A percentile compares a stretch with the other conserved stretches of the same genome.
Evolutionary conservation across 2,329 filamentous ascomycete genomes (phyloP).

Genomic region (Venturia effusa): DNA sequence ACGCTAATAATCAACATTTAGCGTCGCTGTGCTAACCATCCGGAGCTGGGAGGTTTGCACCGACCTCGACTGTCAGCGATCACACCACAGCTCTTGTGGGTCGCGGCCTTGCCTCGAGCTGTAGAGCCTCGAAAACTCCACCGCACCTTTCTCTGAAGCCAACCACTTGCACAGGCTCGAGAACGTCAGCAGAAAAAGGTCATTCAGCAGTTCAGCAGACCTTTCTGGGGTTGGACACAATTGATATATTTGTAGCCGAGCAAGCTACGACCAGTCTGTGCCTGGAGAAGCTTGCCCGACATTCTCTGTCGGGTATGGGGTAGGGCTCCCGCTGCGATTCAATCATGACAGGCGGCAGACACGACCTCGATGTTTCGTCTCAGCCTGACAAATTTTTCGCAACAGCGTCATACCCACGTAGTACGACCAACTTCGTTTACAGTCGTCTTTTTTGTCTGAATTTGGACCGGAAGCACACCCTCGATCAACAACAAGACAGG

Average conservation of each 20-base stretch:
- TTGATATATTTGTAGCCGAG: background rate
- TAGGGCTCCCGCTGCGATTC: background rate
- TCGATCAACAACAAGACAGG: background rate
- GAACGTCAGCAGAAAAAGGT: too few species aligned
- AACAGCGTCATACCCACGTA: background rate
- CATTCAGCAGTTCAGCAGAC: too few species aligned
- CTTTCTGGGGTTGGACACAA: background rate
- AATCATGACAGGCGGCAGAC: background rate
- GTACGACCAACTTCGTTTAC: background rate
- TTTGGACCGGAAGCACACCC: background rate
- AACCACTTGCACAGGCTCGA: too few species aligned
- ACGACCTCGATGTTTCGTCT: background rate
- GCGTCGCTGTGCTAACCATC: background rate
- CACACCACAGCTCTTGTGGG: too few species aligned
- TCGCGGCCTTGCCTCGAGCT: too few species aligned
- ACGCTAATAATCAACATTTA: too few species aligned
- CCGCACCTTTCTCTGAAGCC: too few species aligned
- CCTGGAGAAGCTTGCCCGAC: background rate
- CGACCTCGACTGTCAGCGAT: too few species aligned
- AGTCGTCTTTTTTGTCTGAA: background rate
- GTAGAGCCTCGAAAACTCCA: too few species aligned
- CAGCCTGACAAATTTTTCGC: background rate
- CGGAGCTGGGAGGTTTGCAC: too few species aligned
- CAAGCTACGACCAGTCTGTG: background rate
- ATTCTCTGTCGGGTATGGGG: background rate